phyloP scores from a whole-genome alignment of 2,329 filamentous ascomycete genomes.

The Drechmeria coniospora region DNA sequence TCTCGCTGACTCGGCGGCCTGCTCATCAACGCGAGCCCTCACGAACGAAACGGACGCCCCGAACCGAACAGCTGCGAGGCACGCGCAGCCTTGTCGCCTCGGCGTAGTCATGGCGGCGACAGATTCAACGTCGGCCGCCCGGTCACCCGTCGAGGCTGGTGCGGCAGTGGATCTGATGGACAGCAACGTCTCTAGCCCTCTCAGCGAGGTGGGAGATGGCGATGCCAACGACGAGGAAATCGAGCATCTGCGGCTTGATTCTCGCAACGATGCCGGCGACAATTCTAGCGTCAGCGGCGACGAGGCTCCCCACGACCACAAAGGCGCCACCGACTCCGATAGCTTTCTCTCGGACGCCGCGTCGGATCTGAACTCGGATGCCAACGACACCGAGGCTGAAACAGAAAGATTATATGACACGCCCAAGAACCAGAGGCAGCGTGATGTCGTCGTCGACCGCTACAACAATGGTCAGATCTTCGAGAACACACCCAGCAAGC shows the following conservation, averaged over 20 bases:
- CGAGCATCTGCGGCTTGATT: slow-evolving; percentile 39
- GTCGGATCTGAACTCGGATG: slow-evolving; percentile 22
- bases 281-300: slow-evolving; percentile 13
- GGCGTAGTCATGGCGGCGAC: slow-evolving; percentile 33
- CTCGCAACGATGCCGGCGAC: slow-evolving; percentile 16
- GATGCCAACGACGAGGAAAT: slow-evolving; percentile 54
- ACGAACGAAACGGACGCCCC: background rate
- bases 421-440: slow-evolving; percentile 51
- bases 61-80: background rate
- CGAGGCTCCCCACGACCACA: slow-evolving; percentile 10
- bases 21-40: background rate
- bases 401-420: slow-evolving; percentile 86
- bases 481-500: slow-evolving; percentile 63
- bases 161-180: slow-evolving; percentile 39
- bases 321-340: slow-evolving; percentile 28
- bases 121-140: slow-evolving; percentile 32
- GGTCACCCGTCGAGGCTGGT: slow-evolving; percentile 23
- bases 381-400: slow-evolving; percentile 69
- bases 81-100: slow-evolving; percentile 2
- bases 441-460: slow-evolving; percentile 43
- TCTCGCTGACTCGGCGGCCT: too few species aligned
- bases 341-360: slow-evolving; percentile 41
- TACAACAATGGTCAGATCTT: slow-evolving; percentile 38
- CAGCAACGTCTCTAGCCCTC: slow-evolving; percentile 70
- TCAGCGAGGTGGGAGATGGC: slow-evolving; percentile 81